A percentile compares a stretch with the other conserved stretches of the same genome.
Evolutionary conservation across 495 filamentous ascomycete species (phyloP).

Genomic region (Emericellopsis terricola): DNA sequence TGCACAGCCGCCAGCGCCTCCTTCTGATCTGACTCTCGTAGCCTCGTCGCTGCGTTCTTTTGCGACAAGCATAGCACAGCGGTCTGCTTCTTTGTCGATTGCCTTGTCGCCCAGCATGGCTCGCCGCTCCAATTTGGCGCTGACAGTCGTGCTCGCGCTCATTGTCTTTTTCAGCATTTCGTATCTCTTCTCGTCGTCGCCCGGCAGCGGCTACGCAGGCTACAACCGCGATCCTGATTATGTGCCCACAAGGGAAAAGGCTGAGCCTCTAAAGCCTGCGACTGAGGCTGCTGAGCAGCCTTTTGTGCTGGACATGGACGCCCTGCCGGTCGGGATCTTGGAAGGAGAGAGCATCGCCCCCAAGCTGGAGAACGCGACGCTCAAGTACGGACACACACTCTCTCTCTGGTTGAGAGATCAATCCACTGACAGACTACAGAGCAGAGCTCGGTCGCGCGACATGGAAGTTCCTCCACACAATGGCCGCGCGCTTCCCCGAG

Average conservation of each 20-base stretch:
- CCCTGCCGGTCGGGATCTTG: constrained; percentile 24
- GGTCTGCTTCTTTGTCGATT: too few relatives aligned
- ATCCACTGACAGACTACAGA: constrained; percentile 20
- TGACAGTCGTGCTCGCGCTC: constrained; percentile 15
- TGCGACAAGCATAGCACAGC: too few relatives aligned
- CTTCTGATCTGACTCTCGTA: too few relatives aligned
- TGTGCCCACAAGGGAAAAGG: background rate
- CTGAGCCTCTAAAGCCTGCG: constrained; percentile 1
- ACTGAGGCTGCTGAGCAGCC: constrained; percentile 5
- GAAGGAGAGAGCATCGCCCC: constrained; percentile 72
- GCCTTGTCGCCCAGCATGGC: too few relatives aligned
- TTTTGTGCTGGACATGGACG: constrained; percentile 9
- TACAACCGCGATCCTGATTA: background rate
- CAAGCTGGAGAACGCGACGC: constrained; percentile 80
- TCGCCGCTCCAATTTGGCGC: constrained; percentile 22
- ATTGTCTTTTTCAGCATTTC: constrained; percentile 17
- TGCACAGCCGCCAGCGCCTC: too few relatives aligned
- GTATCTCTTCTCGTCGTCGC: constrained; percentile 15
- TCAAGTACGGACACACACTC: constrained; percentile 36
- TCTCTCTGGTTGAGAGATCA: background rate
- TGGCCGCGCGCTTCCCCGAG: constrained; percentile 84
- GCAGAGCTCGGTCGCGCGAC: constrained; percentile 76
- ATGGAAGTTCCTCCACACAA: constrained; percentile 91
- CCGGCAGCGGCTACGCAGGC: constrained; percentile 3
- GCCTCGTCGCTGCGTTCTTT: too few relatives aligned